Base-by-base conservation (phyloP, 1,284 basidiomycete species). In the Phaffia rhodozyma region DNA sequence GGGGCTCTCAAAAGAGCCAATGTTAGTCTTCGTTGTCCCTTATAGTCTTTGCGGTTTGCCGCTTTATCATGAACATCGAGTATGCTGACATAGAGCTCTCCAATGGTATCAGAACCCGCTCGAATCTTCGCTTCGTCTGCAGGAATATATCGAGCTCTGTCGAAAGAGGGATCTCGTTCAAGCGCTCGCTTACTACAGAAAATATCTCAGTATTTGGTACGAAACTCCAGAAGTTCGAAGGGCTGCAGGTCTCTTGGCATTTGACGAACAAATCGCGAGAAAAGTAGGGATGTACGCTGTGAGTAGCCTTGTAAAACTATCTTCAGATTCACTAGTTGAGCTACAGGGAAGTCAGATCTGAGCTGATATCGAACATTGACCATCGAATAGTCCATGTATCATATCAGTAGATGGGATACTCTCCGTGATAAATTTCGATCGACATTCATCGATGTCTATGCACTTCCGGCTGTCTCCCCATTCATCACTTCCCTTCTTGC, bases 121-220 rank as follows among this genome's bases (percentile, higher is more conserved):
- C 54, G 96, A 99, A 77, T 97, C 97, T 74, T 89, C 93, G 66
- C 82, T 99, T 34, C 84, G 96, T 25, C 79, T 97, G 55, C 96
- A 99, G 76, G 92, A 97, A 76, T 97, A 88, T 73, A 91, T 98
- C 70, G 96, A 98, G 75, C 80, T 97, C 9, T 84, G 85, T 48
- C 80, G 92, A 52, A 78, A 79, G 20, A 75, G 82, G n/a, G 85
- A 84, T 71, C 80, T 79, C 5, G 71, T 79, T 43, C 86, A 88
- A 58, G 96, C 96, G 1, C 92, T 97, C 67, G 79, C 81, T 0
- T 97, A 98, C 75, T 81, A 84, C 23, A 82, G 83, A 71, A 91
- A 89, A 73, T 80, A 97, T 71, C 81, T 99, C 2, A 75, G 86
- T 4, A 70, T 74, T 0, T 91, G 90, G 86, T 84, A 86, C 59